Base-by-base conservation (phyloP, 495 filamentous ascomycete genomes). In the Durotheca rogersii region DNA sequence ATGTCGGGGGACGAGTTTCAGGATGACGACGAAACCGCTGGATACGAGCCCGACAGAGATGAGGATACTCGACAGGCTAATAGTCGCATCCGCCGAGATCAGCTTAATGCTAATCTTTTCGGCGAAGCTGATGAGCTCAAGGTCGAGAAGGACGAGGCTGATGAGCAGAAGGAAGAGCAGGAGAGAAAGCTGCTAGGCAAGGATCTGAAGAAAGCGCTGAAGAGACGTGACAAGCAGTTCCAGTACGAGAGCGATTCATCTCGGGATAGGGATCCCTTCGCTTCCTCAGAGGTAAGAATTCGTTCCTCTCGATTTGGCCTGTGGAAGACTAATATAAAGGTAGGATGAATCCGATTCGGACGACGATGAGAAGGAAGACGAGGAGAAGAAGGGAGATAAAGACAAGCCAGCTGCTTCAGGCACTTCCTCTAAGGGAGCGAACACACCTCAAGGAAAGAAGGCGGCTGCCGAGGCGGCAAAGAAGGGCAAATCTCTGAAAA, bases 51-150 rank as follows among this genome's bases (percentile, higher is more conserved):
- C 44, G 87, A 90, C 7, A 71, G 82, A 36, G 89, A 96, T 41
- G 88, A 94, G 51, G 90, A 96, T 32, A 72, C 81, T 0, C 96
- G 95, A 63, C 86, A 89, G n/a, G 81, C 90, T 2, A 85, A 92
- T 58, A 83, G 85, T 43, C 79, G 83, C 51, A 86, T 97, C 52
- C 93, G 91, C 51, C 82, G 88, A 27, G 91, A 98, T 60, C 89
- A 93, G 58, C 72, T 91, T 21, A 81, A 81, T 47, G 92, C 93
- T 10, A 95, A 95, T 58, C 70, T 92, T 5, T 96, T 96, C 55
- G 85, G 87, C 47, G 72, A 88, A 10, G 89, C 87, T 54, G 83
- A 94, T 14, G 89, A 96, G 66, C 81, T 84, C 44, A 88, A 96
- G 50, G 88, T 89, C 27, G 90, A 96, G 42, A 74, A 83, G 41